Evolutionary conservation across 139 green algal genomes (phyloP), one percentile per base, ranked within the genome.

Genomic region (Chloropicon primus): DNA sequence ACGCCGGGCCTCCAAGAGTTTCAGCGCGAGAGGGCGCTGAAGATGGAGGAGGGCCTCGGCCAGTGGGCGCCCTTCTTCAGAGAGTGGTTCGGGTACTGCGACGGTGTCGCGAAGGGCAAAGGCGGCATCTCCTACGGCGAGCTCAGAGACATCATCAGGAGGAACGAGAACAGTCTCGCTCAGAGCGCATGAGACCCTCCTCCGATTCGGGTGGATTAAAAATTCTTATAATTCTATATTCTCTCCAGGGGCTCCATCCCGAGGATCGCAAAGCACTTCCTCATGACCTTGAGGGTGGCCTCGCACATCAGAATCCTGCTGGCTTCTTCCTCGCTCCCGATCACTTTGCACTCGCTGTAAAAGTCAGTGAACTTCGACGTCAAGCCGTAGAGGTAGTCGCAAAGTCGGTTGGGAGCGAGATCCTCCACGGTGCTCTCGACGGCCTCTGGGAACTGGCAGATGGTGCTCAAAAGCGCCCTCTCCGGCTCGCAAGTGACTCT

Each of bases 301-400:
- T 97, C 89, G 79, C 83, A 90, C 76, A 99, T 84, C 78, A 97
- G 82, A 81, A 98, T 86, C 1, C 95, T 85, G n/a, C 79, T 90
- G 24, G 86, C 87, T 81, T 99, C 90, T 80, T 94, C 71, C 27
- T 89, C 84, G 24, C 41, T 82, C 75, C 93, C 94, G 21, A 97
- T n/a, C 74, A 98, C 93, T 83, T 89, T 78, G 23, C 41, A 77
- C 71, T 97, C 91, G 0, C 82, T 86, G 86, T 98, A 98, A 82
- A 98, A 98, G 17, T 84, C 75, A 79, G 89, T 97, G 88, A 97
- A 98, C n/a, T 85, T 82, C 71, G 91, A 85, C 24, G 79, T 86
- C 27, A 98, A 88, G 10, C 94, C 86, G 83, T 97, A 98, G 72
- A 98, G 84, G 83, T 97, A 98, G 41, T 97, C 93, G 5, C 90